Percentiles rank a stretch among this genome's conserved stretches.
These are phyloP conservation scores for Starmerella bombi DNA, from an alignment of 805 yeast genomes.

Conservation along the genomic window DNA sequence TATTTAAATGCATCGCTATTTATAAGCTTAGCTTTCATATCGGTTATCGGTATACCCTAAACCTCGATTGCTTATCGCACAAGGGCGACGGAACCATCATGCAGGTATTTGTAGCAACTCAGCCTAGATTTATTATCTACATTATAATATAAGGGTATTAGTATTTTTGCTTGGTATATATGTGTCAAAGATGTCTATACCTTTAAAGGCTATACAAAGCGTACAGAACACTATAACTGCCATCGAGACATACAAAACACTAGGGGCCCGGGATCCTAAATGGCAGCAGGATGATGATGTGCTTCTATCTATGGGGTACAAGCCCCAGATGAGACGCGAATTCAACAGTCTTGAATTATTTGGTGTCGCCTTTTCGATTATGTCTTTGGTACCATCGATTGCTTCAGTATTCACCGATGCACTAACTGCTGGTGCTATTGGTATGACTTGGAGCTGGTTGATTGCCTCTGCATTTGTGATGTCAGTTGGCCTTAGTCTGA, in stretches of 20 bases:
- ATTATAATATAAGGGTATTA: too few relatives aligned
- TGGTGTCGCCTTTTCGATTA: constrained; percentile 58
- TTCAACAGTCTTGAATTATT: constrained; percentile 52
- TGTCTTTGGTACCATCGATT: constrained; percentile 53
- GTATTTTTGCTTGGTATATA: too few relatives aligned
- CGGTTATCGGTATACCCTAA: too few relatives aligned
- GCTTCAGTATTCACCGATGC: constrained; percentile 44
- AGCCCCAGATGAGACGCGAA: constrained; percentile 49
- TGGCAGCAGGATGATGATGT: constrained; percentile 23
- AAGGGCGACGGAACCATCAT: too few relatives aligned
- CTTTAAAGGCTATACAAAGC: background rate
- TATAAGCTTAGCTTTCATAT: too few relatives aligned
- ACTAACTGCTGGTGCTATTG: constrained; percentile 49
- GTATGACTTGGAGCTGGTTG: constrained; percentile 65
- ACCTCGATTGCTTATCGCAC: too few relatives aligned
- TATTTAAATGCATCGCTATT: too few relatives aligned
- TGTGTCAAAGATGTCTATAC: background rate
- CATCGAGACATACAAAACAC: constrained; percentile 7
- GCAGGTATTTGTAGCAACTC: too few relatives aligned
- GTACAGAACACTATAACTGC: constrained; percentile 6
- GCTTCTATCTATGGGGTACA: constrained; percentile 47
- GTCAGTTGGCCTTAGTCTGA: constrained; percentile 47
- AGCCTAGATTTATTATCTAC: too few relatives aligned
- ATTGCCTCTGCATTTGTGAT: constrained; percentile 43
- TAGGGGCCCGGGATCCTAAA: background rate